Evolutionary conservation across 257 asterid species (phyloP).

Genomic region (Solanum dulcamara): DNA sequence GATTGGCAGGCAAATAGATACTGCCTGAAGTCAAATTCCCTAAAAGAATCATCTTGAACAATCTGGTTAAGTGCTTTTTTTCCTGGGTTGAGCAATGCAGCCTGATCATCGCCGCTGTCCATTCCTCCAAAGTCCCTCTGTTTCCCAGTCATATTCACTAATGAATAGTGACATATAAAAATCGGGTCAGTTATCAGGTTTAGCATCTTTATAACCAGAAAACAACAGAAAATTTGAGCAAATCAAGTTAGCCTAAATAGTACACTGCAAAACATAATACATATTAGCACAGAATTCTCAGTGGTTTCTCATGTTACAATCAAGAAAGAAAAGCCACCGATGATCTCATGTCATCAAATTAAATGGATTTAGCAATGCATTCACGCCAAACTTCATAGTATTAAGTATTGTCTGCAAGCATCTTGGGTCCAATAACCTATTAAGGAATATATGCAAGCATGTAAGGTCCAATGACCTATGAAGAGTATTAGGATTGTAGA

Average conservation of each 20-base stretch:
- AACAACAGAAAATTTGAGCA: background rate
- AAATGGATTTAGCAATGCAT: background rate
- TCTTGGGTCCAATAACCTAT: background rate
- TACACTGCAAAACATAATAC: background rate
- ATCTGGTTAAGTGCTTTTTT: conserved; percentile 67
- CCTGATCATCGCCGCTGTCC: conserved; percentile 85
- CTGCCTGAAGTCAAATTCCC: conserved; percentile 97
- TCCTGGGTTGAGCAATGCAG: conserved; percentile 70
- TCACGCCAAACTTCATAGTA: background rate
- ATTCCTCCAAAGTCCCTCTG: conserved; percentile 85
- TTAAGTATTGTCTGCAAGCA: background rate
- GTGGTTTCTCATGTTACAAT: background rate
- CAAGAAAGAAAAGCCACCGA: background rate
- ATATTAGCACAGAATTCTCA: background rate
- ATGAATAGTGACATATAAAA: conserved; percentile 11
- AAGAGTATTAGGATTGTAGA: background rate
- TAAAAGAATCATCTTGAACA: conserved; percentile 83
- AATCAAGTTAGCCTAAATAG: background rate
- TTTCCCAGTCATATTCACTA: conserved; percentile 65
- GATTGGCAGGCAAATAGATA: conserved; percentile 97
- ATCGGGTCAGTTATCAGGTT: conserved; percentile 1
- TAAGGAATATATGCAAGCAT: background rate
- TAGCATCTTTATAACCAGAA: background rate
- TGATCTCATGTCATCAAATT: background rate
- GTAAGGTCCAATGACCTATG: background rate